phyloP scores from a whole-genome alignment of 2,329 filamentous ascomycete species.

The Cladosporium austrohemisphaericum region DNA sequence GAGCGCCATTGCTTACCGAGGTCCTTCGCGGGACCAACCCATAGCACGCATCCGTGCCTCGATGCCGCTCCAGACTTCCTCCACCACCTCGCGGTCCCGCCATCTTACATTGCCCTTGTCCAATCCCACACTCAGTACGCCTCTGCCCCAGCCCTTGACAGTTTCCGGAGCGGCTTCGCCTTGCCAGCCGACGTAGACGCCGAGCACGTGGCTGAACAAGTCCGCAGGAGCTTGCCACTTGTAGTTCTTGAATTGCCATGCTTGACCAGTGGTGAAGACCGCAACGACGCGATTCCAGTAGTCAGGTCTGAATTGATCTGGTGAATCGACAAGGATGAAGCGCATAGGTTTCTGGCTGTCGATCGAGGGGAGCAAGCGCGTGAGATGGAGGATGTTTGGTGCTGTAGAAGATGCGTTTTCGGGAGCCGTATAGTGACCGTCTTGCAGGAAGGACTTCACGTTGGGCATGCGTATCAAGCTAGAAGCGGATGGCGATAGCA shows the following conservation, averaged over 20 bases:
- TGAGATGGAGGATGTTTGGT: constrained; percentile 80
- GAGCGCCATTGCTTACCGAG: constrained; percentile 4
- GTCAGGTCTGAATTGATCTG: constrained; percentile 93
- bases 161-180: constrained; percentile 75
- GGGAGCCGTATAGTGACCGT: constrained; percentile 74
- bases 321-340: constrained; percentile 92
- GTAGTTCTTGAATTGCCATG: constrained; percentile 98
- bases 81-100: constrained; percentile 88
- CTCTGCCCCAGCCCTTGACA: constrained; percentile 79
- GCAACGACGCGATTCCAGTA: constrained; percentile 95
- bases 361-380: constrained; percentile 67
- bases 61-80: constrained; percentile 85
- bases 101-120: constrained; percentile 68
- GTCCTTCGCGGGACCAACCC: constrained; percentile 72
- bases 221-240: constrained; percentile 89
- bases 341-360: constrained; percentile 71
- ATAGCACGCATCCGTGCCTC: constrained; percentile 82
- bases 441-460: constrained; percentile 87
- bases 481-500: constrained; percentile 92
- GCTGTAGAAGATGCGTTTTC: constrained; percentile 56
- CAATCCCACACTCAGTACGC: constrained; percentile 73
- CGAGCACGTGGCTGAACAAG: constrained; percentile 82
- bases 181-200: constrained; percentile 87
- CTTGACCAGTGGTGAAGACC: constrained; percentile 95
- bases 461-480: constrained; percentile 94